These are phyloP conservation scores for Suillus subalutaceus DNA, from an alignment of 768 basidiomycete genomes.

Conservation along the genomic window DNA sequence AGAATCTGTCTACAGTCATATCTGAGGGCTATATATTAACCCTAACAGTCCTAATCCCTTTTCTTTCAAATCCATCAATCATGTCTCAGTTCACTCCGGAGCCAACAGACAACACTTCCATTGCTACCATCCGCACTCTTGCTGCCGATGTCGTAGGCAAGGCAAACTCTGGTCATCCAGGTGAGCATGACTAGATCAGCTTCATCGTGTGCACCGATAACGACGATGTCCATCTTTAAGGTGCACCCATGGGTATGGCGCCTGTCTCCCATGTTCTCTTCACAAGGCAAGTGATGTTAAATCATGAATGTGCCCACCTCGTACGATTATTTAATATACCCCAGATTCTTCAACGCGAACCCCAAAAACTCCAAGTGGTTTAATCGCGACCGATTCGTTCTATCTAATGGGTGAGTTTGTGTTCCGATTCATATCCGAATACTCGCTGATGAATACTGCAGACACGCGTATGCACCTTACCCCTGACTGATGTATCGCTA, in stretches of 20 bases:
- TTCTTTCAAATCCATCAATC: slow-evolving; percentile 17
- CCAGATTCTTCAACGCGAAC: slow-evolving; percentile 85
- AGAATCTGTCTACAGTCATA: neutral
- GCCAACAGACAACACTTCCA: slow-evolving; percentile 54
- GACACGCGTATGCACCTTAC: slow-evolving; percentile 68
- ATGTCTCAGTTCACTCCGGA: slow-evolving; percentile 45
- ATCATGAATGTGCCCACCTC: neutral
- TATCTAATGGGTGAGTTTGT: slow-evolving; percentile 86
- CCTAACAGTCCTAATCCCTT: slow-evolving; percentile 16
- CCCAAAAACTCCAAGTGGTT: slow-evolving; percentile 91
- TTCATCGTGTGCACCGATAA: slow-evolving; percentile 12
- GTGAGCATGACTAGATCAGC: slow-evolving; percentile 38
- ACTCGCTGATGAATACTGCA: slow-evolving; percentile 30
- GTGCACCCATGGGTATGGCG: slow-evolving; percentile 95
- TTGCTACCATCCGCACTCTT: slow-evolving; percentile 77
- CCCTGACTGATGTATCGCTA: slow-evolving; percentile 8
- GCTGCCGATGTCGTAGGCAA: slow-evolving; percentile 79
- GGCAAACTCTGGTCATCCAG: slow-evolving; percentile 94
- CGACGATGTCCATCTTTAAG: slow-evolving; percentile 36
- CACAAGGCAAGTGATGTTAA: slow-evolving; percentile 51
- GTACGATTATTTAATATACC: slow-evolving; percentile 6
- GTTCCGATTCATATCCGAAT: slow-evolving; percentile 5
- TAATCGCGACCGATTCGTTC: slow-evolving; percentile 96
- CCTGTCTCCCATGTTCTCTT: slow-evolving; percentile 82
- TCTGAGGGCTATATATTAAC: slow-evolving; percentile 5